A percentile compares a stretch with the other conserved stretches of the same genome.
phyloP scores from a whole-genome alignment of 305 asterid species.

The Fraxinus baroniana region DNA sequence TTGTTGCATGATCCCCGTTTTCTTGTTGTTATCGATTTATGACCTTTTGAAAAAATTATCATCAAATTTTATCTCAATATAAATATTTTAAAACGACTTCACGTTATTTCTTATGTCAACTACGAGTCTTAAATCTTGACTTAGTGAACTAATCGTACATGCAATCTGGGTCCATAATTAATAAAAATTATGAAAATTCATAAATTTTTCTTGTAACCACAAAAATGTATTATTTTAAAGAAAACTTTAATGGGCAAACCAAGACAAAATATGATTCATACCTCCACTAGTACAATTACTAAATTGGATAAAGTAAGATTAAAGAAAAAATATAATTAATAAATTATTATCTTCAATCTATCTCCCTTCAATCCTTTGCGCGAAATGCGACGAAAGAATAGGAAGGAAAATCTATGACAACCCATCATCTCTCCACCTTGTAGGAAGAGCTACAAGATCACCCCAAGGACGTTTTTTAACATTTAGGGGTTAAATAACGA shows the following conservation, averaged over 20 bases:
- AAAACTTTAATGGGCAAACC: constrained; percentile 29
- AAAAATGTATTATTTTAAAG: constrained; percentile 13
- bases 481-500: no score
- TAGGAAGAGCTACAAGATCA: no score
- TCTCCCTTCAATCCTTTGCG: neutral
- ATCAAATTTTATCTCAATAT: neutral
- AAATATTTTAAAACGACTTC: neutral
- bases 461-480: no score
- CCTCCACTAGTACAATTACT: neutral
- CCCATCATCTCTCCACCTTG: neutral
- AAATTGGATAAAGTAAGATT: neutral
- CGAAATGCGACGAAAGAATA: neutral
- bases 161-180: neutral
- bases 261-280: neutral
- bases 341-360: neutral
- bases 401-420: neutral
- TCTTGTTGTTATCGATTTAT: neutral
- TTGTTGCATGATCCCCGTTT: neutral
- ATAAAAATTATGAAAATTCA: neutral
- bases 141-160: neutral
- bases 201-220: constrained; percentile 10
- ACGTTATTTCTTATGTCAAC: neutral
- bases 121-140: neutral
- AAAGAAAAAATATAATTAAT: neutral
- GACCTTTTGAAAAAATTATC: neutral